Evolutionary conservation across 2,329 filamentous ascomycete species (phyloP).

Genomic region (Xylariaceae sp.): DNA sequence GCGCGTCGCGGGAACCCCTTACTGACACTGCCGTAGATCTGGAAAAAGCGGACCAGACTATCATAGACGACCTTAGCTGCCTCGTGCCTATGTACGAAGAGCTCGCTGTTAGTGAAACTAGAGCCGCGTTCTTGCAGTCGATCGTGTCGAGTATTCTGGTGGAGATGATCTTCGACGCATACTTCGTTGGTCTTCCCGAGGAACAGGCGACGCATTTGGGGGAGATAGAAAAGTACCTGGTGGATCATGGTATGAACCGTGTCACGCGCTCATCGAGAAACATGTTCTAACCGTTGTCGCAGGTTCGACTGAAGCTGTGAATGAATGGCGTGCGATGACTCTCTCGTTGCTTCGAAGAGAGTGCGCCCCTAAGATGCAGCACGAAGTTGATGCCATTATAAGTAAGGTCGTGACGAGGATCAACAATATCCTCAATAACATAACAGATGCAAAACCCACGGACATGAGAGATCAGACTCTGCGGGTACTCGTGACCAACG

Average conservation of each 20-base stretch:
- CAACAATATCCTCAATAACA: conserved; percentile 45
- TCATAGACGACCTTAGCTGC: conserved; percentile 35
- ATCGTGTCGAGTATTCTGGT: conserved; percentile 56
- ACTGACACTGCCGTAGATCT: conserved; percentile 36
- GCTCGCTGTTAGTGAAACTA: conserved; percentile 45
- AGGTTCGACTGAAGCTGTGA: conserved; percentile 49
- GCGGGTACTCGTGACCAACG: conserved; percentile 46
- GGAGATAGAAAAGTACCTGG: conserved; percentile 44
- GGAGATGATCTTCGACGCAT: conserved; percentile 55
- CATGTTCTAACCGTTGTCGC: conserved; percentile 24
- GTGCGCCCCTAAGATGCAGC: conserved; percentile 41
- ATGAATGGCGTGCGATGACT: conserved; percentile 63
- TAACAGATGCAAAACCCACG: conserved; percentile 40
- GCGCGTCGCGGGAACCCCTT: not conserved
- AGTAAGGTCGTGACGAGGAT: conserved; percentile 42
- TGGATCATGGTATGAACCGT: conserved; percentile 35
- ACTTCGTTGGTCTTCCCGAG: conserved; percentile 57
- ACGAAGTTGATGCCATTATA: conserved; percentile 40
- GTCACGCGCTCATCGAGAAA: conserved; percentile 11
- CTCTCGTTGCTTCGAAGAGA: conserved; percentile 54
- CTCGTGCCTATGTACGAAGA: conserved; percentile 54
- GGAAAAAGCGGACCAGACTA: conserved; percentile 37
- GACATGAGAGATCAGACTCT: conserved; percentile 49
- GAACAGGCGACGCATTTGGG: conserved; percentile 48
- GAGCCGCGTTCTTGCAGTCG: conserved; percentile 59